Percentiles rank a stretch among this genome's conserved stretches.
phyloP scores from a whole-genome alignment of 2,329 filamentous ascomycete genomes.

The Fusarium sp. region DNA sequence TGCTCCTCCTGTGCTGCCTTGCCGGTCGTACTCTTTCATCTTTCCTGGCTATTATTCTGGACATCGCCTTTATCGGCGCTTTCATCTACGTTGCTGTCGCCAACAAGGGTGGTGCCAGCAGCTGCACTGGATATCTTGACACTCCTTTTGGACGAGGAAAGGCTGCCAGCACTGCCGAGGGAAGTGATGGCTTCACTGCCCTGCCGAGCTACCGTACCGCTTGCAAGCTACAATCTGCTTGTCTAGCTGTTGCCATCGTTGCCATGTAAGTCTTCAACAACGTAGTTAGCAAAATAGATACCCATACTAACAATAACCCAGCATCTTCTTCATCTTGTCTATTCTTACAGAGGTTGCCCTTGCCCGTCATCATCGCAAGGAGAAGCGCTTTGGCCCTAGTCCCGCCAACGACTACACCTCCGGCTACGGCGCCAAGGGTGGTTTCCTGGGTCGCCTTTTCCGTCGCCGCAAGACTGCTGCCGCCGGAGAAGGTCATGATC shows the following conservation, averaged over 20 bases:
- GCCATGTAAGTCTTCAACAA: constrained; percentile 67
- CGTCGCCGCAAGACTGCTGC: constrained; percentile 43
- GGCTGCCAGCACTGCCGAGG: constrained; percentile 61
- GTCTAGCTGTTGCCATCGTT: constrained; percentile 81
- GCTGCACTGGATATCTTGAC: constrained; percentile 69
- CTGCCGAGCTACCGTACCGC: constrained; percentile 63
- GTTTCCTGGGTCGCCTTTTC: constrained; percentile 52
- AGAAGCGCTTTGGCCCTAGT: constrained; percentile 74
- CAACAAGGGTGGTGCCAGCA: constrained; percentile 74
- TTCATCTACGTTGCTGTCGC: constrained; percentile 86
- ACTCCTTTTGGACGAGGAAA: constrained; percentile 77
- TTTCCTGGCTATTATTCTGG: constrained; percentile 77
- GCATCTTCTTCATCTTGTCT: constrained; percentile 80
- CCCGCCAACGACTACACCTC: constrained; percentile 68
- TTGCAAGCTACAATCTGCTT: constrained; percentile 81
- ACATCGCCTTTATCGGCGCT: constrained; percentile 78
- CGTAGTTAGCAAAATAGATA: background rate
- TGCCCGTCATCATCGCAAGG: constrained; percentile 76
- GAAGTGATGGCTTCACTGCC: constrained; percentile 58
- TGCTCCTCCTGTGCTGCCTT: constrained; percentile 81
- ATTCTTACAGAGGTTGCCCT: constrained; percentile 75
- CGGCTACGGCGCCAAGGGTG: constrained; percentile 53
- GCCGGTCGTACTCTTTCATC: constrained; percentile 80
- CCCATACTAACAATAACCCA: constrained; percentile 46
- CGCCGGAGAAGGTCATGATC: constrained; percentile 46